Evolutionary conservation across 2,329 filamentous ascomycete species (phyloP), one percentile per base, ranked within the genome.

Genomic region (Monilinia fructigena): DNA sequence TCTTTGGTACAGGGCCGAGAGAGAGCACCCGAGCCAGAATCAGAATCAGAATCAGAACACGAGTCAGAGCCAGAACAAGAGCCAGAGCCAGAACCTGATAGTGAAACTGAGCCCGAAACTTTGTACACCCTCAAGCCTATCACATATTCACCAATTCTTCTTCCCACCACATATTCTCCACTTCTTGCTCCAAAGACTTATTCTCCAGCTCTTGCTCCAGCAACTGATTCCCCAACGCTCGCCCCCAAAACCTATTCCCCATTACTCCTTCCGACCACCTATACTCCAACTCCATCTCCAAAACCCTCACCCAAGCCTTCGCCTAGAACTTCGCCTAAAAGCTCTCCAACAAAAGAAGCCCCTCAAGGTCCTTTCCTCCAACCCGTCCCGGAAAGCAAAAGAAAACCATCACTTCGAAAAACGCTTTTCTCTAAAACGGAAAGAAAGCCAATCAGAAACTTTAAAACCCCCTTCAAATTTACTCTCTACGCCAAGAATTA

Each of bases 71-170:
- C 61, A 5, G 62, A 68, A 14, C 23, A 65, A 5, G 69, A 70
- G 16, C 54, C 53, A 8, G 63, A 68, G 16, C 28, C 65, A 4
- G 69, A 70, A 48, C 11, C 42, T 45, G 45, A 50, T 7, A 45
- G 40, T 16, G 70, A 72, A 54, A 55, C 64, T 14, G 66, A 66
- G 60, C 55, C 64, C 42, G 69, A 73, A 66, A 68, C 72, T 0
- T 69, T 74, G 50, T 74, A 75, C 54, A 74, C 73, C 35, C 70
- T 76, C 10, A 73, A 75, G 61, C 74, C 75, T 31, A 68, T 68
- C 55, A 75, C 74, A 31, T 61, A 67, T 48, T 52, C 65, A 42
- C 71, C 26, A 66, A 58, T 59, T 66, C 66, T 40, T 54, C 23
- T n/a, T 23, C 60, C 10, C 42, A 60, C 60, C 4, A 63, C 40